Percentiles rank a stretch among this genome's conserved stretches.
Conservation (phyloP, 306 rosid genomes). For the Luffa aegyptiaca region DNA sequence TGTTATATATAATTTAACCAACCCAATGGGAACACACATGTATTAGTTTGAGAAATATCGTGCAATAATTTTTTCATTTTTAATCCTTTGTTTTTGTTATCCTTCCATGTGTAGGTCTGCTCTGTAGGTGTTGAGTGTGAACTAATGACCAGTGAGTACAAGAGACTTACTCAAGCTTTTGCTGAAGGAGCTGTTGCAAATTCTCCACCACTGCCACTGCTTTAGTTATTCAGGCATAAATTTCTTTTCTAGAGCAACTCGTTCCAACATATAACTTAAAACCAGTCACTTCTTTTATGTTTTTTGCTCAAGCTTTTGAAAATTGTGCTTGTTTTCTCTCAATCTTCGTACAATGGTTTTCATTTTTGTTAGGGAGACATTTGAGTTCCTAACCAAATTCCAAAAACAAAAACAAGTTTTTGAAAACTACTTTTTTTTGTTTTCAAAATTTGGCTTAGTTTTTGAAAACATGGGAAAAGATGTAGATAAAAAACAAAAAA, state of each 20-base stretch:
- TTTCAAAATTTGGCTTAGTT: too few relatives aligned
- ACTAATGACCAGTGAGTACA: slow-evolving; percentile 43
- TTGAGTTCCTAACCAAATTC: too few relatives aligned
- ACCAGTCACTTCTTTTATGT: neutral
- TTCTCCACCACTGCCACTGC: slow-evolving; percentile 60
- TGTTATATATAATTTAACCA: neutral
- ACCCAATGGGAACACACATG: neutral
- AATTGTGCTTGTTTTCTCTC: too few relatives aligned
- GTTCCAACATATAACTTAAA: neutral
- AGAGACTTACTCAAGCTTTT: slow-evolving; percentile 63
- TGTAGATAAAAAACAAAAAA: too few relatives aligned
- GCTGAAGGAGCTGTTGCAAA: slow-evolving; percentile 44
- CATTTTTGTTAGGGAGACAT: too few relatives aligned
- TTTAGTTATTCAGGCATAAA: slow-evolving; percentile 71
- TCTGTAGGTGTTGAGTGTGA: slow-evolving; percentile 50
- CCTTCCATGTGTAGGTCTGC: slow-evolving; percentile 46
- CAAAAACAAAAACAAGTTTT: too few relatives aligned
- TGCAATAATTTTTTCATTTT: neutral
- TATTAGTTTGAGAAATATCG: neutral
- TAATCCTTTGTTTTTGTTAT: slow-evolving; percentile 1
- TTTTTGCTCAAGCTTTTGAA: too few relatives aligned
- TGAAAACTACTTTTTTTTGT: too few relatives aligned
- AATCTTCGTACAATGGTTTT: too few relatives aligned
- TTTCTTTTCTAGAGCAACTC: slow-evolving; percentile 4
- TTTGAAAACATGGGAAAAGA: too few relatives aligned